Base-by-base conservation (phyloP, 1,284 basidiomycete species). In the Phlebopus sp. region DNA sequence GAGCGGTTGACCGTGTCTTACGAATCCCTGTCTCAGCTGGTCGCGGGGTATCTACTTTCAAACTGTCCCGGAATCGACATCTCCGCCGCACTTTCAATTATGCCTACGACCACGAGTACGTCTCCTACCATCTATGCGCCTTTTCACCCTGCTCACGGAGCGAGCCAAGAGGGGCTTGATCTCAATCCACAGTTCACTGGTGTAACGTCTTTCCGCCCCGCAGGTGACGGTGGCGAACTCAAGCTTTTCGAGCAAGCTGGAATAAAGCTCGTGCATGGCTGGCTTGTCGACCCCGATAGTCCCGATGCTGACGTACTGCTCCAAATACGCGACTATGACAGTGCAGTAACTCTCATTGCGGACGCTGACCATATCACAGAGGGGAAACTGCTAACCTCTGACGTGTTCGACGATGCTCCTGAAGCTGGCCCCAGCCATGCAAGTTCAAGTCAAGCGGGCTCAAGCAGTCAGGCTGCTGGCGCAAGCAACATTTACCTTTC, bases 201-300 rank as follows among this genome's bases (percentile, higher is more conserved):
- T 7, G 62, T 82, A 4, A 79, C 79, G 2, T 76, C 79, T 0
- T 94, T 93, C 63, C 72, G 79, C 11, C 82, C 86, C 0, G 76
- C 76, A 2, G 76, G 76, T 1, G 71, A 73, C 18, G 76, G 75
- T 0, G 87, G 86, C 7, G 92, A 90, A 63, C 77, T 96, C 27
- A 82, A 86, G 44, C 77, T 96, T 4, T 97, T 97, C 62, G 73
- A 84, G n/a, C 81, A 90, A 42, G 88, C 84, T 1, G 82, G 82
- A 6, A 89, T 96, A 39, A 72, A 79, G 11, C 81, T 96, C 40
- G 82, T 93, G 1, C 92, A 96, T 55, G 93, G 93, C 1, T 96
- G 93, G 93, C 75, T 96, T n/a, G 86, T 86, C 7, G 90, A 96
- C 58, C 84, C 86, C 1, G 74, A 77, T 0, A 82, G 81, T 42